Percentiles rank a stretch among this genome's conserved stretches.
These are phyloP conservation scores for Apiotrichum veenhuisii DNA, from an alignment of 1,284 basidiomycete genomes.

Conservation along the genomic window DNA sequence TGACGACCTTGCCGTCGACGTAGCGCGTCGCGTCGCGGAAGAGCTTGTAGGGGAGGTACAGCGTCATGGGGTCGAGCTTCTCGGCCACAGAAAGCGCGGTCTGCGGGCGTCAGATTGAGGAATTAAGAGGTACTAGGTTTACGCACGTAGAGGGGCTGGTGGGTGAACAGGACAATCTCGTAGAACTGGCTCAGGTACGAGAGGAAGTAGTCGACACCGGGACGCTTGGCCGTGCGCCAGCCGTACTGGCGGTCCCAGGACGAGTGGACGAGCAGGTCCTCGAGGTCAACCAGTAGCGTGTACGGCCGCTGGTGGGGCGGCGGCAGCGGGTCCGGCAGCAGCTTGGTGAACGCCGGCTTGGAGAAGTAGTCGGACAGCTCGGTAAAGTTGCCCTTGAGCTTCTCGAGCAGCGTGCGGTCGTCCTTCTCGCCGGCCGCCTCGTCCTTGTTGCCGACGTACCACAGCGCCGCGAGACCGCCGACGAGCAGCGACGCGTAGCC, in stretches of 20 bases:
- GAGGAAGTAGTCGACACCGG: constrained; percentile 96
- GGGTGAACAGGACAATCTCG: constrained; percentile 94
- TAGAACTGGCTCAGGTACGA: constrained; percentile 96
- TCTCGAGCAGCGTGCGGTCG: constrained; percentile 46
- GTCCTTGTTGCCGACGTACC: constrained; percentile 61
- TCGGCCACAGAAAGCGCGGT: constrained; percentile 86
- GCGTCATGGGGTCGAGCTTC: constrained; percentile 89
- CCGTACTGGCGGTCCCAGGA: constrained; percentile 88
- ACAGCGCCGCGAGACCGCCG: constrained; percentile 56
- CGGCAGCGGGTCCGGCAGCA: constrained; percentile 83
- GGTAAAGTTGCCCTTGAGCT: constrained; percentile 31
- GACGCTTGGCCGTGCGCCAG: constrained; percentile 88
- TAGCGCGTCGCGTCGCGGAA: constrained; percentile 85
- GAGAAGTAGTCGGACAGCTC: constrained; percentile 60
- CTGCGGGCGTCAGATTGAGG: constrained; percentile 49
- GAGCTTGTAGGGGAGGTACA: constrained; percentile 82
- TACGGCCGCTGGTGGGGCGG: constrained; percentile 83
- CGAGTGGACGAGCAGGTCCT: constrained; percentile 86
- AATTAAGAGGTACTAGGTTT: too few relatives aligned
- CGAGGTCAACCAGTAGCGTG: constrained; percentile 85
- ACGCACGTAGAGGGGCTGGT: constrained; percentile 82
- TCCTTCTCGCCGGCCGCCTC: constrained; percentile 6
- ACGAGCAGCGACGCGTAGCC: constrained; percentile 52
- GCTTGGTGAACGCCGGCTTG: constrained; percentile 85
- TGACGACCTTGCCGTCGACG: constrained; percentile 72